phyloP scores from a whole-genome alignment of 139 green algal genomes.

The Dunaliella primolecta region DNA sequence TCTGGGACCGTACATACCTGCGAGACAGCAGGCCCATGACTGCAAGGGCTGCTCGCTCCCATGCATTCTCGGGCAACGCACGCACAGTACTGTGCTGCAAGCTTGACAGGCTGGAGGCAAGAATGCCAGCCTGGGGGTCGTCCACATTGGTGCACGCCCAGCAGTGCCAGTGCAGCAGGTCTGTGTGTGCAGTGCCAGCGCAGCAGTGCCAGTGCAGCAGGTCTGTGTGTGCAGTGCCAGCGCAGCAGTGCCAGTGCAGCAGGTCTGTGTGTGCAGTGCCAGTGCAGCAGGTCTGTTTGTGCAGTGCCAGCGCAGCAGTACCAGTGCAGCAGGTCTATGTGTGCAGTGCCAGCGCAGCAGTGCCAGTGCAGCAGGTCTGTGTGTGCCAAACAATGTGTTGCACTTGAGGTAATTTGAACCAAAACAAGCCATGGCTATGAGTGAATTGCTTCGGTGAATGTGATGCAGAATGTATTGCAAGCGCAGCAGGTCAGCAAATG shows the following conservation, averaged over 20 bases:
- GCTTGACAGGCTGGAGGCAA: conserved; percentile 23
- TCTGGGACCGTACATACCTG: not conserved
- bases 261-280: conserved; percentile 21
- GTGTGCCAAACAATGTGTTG: no score
- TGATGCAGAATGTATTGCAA: no score
- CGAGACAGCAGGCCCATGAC: conserved; percentile 21
- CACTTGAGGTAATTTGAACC: no score
- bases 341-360: no score
- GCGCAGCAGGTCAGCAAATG: no score
- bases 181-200: conserved; percentile 20
- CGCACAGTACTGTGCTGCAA: not conserved
- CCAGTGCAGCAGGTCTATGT: conserved; percentile 26
- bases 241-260: conserved; percentile 25
- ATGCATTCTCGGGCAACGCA: not conserved
- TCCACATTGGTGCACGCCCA: conserved; percentile 24
- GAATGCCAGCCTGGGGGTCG: conserved; percentile 25
- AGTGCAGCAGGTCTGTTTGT: no score
- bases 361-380: no score
- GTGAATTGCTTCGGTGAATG: no score
- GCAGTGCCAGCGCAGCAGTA: no score
- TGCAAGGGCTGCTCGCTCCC: not conserved
- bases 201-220: conserved; percentile 28
- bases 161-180: conserved; percentile 19
- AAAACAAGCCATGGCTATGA: no score
- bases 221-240: conserved; percentile 17